phyloP scores from a whole-genome alignment of 768 basidiomycete genomes.

The Termitomyces sp. region DNA sequence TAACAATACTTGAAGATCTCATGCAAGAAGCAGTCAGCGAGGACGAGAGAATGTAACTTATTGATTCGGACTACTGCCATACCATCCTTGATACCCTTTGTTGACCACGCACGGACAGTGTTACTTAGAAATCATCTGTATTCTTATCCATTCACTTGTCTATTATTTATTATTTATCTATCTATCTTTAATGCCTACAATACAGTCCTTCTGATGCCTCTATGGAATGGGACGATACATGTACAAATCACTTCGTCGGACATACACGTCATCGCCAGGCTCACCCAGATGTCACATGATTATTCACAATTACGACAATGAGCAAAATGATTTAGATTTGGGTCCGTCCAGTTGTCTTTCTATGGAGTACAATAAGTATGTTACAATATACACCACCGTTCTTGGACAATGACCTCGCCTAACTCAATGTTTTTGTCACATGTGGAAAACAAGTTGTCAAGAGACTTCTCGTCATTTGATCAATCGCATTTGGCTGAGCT shows the following conservation, averaged over 20 bases:
- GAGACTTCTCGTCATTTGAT: neutral
- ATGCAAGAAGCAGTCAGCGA: conserved; percentile 49
- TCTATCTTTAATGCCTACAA: neutral
- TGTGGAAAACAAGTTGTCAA: conserved; percentile 3
- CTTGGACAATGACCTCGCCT: neutral
- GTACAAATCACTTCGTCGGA: neutral
- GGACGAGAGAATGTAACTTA: conserved; percentile 30
- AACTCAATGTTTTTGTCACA: neutral
- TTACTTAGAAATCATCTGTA: conserved; percentile 22
- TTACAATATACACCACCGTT: neutral
- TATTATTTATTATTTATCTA: neutral
- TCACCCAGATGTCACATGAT: too few species aligned
- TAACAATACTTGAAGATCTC: conserved; percentile 24
- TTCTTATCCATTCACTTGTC: conserved; percentile 3
- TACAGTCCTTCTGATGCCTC: neutral
- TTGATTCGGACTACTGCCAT: conserved; percentile 14
- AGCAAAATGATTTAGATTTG: neutral
- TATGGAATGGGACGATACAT: neutral
- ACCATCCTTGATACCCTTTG: conserved; percentile 11
- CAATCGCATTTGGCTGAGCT: too few species aligned
- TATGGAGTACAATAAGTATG: neutral
- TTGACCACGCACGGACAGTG: conserved; percentile 9
- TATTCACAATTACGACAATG: neutral
- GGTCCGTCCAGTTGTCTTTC: neutral
- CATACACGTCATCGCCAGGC: too few species aligned